phyloP scores from a whole-genome alignment of 495 filamentous ascomycete species.

The Penicillium longicatenatum region DNA sequence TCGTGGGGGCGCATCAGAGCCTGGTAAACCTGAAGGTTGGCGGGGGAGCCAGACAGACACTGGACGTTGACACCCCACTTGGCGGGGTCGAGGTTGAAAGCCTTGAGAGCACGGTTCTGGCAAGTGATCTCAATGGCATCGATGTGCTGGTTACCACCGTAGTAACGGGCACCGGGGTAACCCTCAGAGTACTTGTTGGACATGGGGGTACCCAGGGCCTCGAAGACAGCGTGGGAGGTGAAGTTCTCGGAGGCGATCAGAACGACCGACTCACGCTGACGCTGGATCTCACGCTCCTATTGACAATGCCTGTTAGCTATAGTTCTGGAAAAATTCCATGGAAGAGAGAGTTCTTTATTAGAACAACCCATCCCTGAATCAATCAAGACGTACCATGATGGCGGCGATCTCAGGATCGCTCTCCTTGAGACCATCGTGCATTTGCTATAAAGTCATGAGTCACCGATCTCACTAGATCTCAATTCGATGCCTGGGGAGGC shows the following conservation, averaged over 20 bases:
- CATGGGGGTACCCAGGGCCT: constrained; percentile 97
- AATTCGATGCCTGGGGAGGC: neutral
- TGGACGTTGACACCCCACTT: constrained; percentile 99
- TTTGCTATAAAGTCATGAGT: constrained; percentile 68
- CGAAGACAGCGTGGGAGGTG: constrained; percentile 93
- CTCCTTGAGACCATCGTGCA: constrained; percentile 83
- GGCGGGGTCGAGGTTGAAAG: constrained; percentile 80
- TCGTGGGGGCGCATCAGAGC: constrained; percentile 97
- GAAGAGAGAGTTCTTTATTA: neutral
- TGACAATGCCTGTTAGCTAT: constrained; percentile 11
- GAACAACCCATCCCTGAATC: neutral
- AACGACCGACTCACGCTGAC: constrained; percentile 97
- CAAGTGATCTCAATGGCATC: constrained; percentile 94
- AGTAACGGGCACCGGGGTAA: constrained; percentile 97
- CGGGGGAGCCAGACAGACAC: constrained; percentile 82
- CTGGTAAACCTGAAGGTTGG: constrained; percentile 98
- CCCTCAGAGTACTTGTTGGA: constrained; percentile 99
- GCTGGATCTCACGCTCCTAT: constrained; percentile 90
- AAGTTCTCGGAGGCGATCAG: constrained; percentile 99
- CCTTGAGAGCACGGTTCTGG: constrained; percentile 91
- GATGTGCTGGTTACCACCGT: constrained; percentile 98
- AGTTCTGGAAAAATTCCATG: neutral
- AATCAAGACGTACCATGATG: constrained; percentile 76
- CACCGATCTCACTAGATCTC: constrained; percentile 35
- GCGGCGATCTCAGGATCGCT: constrained; percentile 87